Base-by-base conservation (phyloP, 2,329 filamentous ascomycete species). In the Exophiala xenobiotica region DNA sequence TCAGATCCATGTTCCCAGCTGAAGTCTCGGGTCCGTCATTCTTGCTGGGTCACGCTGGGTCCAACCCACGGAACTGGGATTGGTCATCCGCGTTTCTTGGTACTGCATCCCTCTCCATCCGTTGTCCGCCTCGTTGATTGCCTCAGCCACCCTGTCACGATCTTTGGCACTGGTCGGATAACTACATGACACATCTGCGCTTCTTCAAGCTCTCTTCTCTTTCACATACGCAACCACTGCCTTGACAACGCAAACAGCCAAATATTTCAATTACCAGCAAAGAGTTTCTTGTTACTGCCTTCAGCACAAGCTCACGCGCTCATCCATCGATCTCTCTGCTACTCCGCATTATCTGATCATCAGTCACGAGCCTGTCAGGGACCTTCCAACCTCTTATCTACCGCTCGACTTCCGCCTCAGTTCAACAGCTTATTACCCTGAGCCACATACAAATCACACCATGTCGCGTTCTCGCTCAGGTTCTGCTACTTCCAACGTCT, bases 271-370 rank as follows among this genome's bases (percentile, higher is more conserved):
- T 43, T 24, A 4, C 12, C 11, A 19, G 33, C 29, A 29, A 42
- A 46, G 44, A 14, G 29, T 26, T 24, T 29, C 19, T 29, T 20
- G 31, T 49, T 4, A 31, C 27, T 11, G 11, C 4, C 27, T 31
- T 12, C 27, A 31, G 11, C 14, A 31, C 27, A 31, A 11, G 4
- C 22, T 20, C 12, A 11, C 46, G 33, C 33, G 16, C 49, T 41
- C 49, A 31, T 45, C 45, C 24, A 11, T 42, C 23, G 46, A 68
- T 70, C 68, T 64, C 56, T 54, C 65, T 65, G 58, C 60, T 67
- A 42, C 57, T 44, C 26, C 29, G 67, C 64, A 60, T 58, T 64
- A 14, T n/a, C 22, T 51, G 33, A 51, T 54, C 54, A 57, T 51
- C 47, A 37, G 51, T 54, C 51, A 54, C 54, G 54, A 54, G 47